Base-by-base conservation (phyloP, 2,329 filamentous ascomycete genomes). In the Aspergillus ustus region DNA sequence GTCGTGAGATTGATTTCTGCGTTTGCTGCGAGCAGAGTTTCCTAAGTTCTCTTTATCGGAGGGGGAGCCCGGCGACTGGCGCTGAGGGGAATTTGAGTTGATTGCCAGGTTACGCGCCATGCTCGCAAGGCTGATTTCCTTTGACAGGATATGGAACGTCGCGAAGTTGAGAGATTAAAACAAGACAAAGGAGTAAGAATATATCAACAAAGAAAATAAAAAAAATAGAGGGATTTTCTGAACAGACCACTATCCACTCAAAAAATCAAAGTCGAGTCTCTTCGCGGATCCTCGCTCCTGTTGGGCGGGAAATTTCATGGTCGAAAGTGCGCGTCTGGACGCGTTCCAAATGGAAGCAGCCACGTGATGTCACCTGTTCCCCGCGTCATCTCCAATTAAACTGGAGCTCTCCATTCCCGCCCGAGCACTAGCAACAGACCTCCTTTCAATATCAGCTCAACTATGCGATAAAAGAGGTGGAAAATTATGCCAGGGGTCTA, bases 1-100 rank as follows among this genome's bases (percentile, higher is more conserved):
- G 7, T 73, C 59, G 31, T 63, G 63, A 20, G 48, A 69, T 44
- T 75, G 74, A 60, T 79, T 83, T 60, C 81, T 79, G 66, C 84
- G 86, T 17, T 70, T 70, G n/a, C 34, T 58, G 25, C 70, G 67
- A 48, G 67, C 64, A 17, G 67, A 64, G 56, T 58, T 48, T 46
- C 65, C 63, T 6, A 64, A 69, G 63, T 85, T 84, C 62, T 84
- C 83, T 67, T 84, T 84, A 66, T 84, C 82, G 6, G 83, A 84
- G 1, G 72, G 77, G 40, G 73, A 72, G 13, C 69, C 68, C 9
- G 73, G 68, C 19, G 80, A 76, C 9, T 76, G 72, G 25, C 69
- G 68, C 49, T 72, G 61, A 50, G 59, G 67, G 45, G 63, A 46
- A 44, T 52, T 34, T 66, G 65, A 55, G 48, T 63, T 57, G 49